Base-by-base conservation (phyloP, 2,329 filamentous ascomycete genomes). In the Aspergillus pseudotamarii region DNA sequence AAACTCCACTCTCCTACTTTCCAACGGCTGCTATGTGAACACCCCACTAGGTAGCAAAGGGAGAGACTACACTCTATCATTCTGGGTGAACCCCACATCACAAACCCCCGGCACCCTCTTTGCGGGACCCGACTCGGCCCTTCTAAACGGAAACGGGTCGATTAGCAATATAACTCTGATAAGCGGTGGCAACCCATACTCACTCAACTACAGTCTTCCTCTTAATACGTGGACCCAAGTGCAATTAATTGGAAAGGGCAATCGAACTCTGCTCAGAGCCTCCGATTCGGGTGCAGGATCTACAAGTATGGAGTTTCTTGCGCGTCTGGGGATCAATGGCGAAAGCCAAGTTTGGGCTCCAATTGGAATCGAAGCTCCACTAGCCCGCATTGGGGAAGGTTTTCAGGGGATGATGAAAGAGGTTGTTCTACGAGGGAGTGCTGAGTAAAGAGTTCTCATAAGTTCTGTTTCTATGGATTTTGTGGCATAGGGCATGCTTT, bases 21-120 rank as follows among this genome's bases (percentile, higher is more conserved):
- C 71, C 4, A 63, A 73, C 0, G 64, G 72, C 0, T 86, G 85
- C 68, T 72, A 73, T 3, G 61, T 86, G 1, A 72, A 63, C 1
- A 86, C 84, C 0, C 84, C 84, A 0, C 72, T 86, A 5, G 67
- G 68, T 0, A 83, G 81, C 34, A 87, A 87, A 69, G 85, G 85
- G 3, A 75, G 83, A 43, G 77, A 86, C 67, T 87, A 87, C 72
- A 85, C 83, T 0, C 78, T 88, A 1, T 80, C 82, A 0, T 78
- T 86, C 53, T 76, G 76, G 1, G 69, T 86, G 30, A 69, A 74
- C 1, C 73, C 80, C 0, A 67, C 66, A 0, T 71, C 73, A 14
- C 60, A 67, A 2, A 73, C 69, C 2, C 79, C 80, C 36, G 79
- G 78, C 0, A 79, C 75, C 2, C 71, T 84, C 21, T 73, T 84